Evolutionary conservation across 2,329 filamentous ascomycete genomes (phyloP).

Genomic region (Exserohilum turcica): DNA sequence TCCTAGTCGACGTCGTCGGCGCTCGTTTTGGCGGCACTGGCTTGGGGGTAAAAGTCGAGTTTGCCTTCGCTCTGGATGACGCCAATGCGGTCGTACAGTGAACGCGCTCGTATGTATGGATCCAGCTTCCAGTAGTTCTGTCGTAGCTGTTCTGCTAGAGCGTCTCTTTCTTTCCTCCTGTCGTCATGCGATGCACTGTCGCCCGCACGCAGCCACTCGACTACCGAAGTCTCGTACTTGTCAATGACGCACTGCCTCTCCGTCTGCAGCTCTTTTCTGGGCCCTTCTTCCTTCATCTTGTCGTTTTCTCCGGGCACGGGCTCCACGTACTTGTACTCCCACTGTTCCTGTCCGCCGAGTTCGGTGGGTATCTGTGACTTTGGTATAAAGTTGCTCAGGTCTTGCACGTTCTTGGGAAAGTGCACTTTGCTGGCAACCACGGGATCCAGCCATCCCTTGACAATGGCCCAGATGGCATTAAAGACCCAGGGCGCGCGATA

Average conservation of each 20-base stretch:
- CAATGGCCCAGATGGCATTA: conserved; percentile 96
- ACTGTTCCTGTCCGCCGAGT: conserved; percentile 84
- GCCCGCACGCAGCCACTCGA: conserved; percentile 71
- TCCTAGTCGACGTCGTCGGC: conserved; percentile 45
- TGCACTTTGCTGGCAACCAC: conserved; percentile 94
- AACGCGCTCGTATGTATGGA: conserved; percentile 80
- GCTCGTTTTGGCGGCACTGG: conserved; percentile 29
- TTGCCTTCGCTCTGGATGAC: conserved; percentile 70
- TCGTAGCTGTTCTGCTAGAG: conserved; percentile 66
- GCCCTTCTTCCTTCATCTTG: conserved; percentile 66
- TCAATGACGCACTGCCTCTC: conserved; percentile 69
- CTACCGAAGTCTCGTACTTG: conserved; percentile 74
- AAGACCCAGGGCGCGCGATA: conserved; percentile 98
- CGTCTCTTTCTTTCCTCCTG: conserved; percentile 62
- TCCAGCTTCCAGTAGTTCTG: conserved; percentile 89
- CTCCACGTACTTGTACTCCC: conserved; percentile 82
- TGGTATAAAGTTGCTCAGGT: conserved; percentile 78
- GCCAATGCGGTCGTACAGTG: conserved; percentile 82
- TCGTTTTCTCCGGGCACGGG: conserved; percentile 77
- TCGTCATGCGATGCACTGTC: conserved; percentile 47
- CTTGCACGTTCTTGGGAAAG: conserved; percentile 82
- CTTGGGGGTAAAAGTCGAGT: conserved; percentile 68
- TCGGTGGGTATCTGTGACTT: conserved; percentile 75
- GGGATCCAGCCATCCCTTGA: conserved; percentile 93
- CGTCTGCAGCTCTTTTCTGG: conserved; percentile 66